These are phyloP conservation scores for Astraeus odoratus DNA, from an alignment of 768 basidiomycete species.

Conservation along the genomic window DNA sequence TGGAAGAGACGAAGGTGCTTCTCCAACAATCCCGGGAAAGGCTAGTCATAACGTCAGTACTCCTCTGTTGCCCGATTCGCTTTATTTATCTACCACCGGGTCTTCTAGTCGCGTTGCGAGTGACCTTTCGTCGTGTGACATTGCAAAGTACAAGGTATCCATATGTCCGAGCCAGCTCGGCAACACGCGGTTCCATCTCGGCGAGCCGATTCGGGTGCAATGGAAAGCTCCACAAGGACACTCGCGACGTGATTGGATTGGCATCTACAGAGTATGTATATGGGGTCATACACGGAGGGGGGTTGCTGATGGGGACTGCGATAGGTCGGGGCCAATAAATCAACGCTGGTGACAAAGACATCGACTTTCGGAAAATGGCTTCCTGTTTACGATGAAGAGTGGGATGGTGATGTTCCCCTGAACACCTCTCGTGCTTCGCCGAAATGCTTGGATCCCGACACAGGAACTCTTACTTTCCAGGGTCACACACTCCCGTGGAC, in stretches of 20 bases:
- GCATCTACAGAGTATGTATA: slow-evolving; percentile 66
- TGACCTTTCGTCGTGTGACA: slow-evolving; percentile 76
- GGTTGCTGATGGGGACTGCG: background rate
- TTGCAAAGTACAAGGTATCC: slow-evolving; percentile 68
- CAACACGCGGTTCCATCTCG: slow-evolving; percentile 70
- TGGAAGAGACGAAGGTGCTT: slow-evolving; percentile 88
- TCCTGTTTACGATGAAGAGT: slow-evolving; percentile 86
- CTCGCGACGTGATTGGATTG: slow-evolving; percentile 94
- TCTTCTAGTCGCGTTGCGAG: slow-evolving; percentile 66
- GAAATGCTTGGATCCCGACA: slow-evolving; percentile 38
- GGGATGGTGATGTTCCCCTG: slow-evolving; percentile 80
- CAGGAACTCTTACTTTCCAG: slow-evolving; percentile 68
- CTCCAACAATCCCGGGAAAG: slow-evolving; percentile 87
- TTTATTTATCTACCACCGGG: background rate
- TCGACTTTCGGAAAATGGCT: slow-evolving; percentile 89
- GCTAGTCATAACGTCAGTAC: slow-evolving; percentile 82
- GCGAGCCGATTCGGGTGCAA: slow-evolving; percentile 78
- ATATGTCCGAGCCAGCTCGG: slow-evolving; percentile 48
- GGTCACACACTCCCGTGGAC: slow-evolving; percentile 82
- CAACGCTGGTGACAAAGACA: slow-evolving; percentile 73
- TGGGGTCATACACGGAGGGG: background rate
- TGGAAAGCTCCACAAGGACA: slow-evolving; percentile 87
- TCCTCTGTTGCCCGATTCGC: background rate
- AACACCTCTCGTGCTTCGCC: slow-evolving; percentile 32
- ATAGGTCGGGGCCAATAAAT: slow-evolving; percentile 84